These are phyloP conservation scores for Myrica gale DNA, from an alignment of 306 rosid species.

Conservation along the genomic window DNA sequence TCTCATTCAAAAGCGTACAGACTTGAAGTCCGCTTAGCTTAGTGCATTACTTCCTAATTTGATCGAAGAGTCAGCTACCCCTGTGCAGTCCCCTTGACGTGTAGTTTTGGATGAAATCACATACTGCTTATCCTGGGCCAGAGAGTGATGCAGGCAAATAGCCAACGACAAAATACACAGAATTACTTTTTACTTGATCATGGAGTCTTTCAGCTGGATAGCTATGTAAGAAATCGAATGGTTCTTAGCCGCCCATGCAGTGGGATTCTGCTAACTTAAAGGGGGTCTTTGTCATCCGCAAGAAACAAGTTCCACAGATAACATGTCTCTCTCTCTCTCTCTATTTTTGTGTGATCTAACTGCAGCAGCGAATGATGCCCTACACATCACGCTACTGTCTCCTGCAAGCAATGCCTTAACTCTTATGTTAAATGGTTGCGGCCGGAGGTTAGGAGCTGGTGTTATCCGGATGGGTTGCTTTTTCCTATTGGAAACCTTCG, in stretches of 20 bases:
- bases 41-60: too few species aligned
- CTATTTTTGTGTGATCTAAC: neutral
- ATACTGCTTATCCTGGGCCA: too few species aligned
- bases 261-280: neutral
- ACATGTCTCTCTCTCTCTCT: too few species aligned
- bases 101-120: too few species aligned
- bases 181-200: too few species aligned
- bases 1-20: too few species aligned
- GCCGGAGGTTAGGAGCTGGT: neutral
- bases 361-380: constrained; percentile 20
- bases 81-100: too few species aligned
- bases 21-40: too few species aligned
- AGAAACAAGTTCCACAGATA: neutral
- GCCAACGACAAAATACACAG: too few species aligned
- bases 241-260: neutral
- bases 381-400: constrained; percentile 32
- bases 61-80: too few species aligned
- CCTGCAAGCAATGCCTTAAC: constrained; percentile 42
- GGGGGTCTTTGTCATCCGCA: neutral
- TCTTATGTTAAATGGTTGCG: neutral
- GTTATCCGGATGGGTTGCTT: constrained; percentile 13
- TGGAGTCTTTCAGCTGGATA: too few species aligned
- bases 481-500: neutral
- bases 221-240: neutral
- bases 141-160: too few species aligned